Base-by-base conservation (phyloP, 768 basidiomycete genomes). In the Hericium erinaceus region DNA sequence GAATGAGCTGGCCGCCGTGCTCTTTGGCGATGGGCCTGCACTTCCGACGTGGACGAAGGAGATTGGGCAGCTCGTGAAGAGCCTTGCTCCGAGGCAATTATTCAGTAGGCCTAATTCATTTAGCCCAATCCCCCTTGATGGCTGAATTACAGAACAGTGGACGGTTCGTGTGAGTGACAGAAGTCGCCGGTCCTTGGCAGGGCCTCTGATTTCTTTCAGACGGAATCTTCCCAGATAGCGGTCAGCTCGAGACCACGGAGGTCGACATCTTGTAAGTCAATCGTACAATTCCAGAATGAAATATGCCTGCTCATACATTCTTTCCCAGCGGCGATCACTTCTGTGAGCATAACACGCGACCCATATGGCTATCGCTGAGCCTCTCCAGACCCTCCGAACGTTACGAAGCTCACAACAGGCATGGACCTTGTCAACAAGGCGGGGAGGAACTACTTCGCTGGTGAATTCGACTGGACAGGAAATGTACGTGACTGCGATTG, bases 401-500 rank as follows among this genome's bases (percentile, higher is more conserved):
- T 59, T 24, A 48, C 65, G 3, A 64, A 65, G 50, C 58, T 66
- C 33, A 40, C 40, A 52, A 50, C 39, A 2, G 62, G 58, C 40
- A 39, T 58, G 52, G 57, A 33, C 9, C 54, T 61, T 39, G 62
- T 63, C 10, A 54, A 58, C 18, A 52, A 54, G 5, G 60, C 55
- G 10, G 53, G 52, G 13, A 40, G 57, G 33, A 60, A 60, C 24
- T 70, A 67, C 58, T 60, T 60, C 54, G 65, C 66, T 37, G 69
- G 68, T 28, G 68, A 69, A 54, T 63, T 60, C 41, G 69, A 70
- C 53, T 69, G 68, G 67, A 58, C 53, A 18, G 49, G 40, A 8
- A 22, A 16, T 52, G 59, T 15, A n/a, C 53, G 55, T 55, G 58
- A 50, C 58, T 59, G 4, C 61, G 66, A 15, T 28, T 46, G 28